Base-by-base conservation (phyloP, 2,329 filamentous ascomycete genomes). In the Lasiodiplodia citricola region DNA sequence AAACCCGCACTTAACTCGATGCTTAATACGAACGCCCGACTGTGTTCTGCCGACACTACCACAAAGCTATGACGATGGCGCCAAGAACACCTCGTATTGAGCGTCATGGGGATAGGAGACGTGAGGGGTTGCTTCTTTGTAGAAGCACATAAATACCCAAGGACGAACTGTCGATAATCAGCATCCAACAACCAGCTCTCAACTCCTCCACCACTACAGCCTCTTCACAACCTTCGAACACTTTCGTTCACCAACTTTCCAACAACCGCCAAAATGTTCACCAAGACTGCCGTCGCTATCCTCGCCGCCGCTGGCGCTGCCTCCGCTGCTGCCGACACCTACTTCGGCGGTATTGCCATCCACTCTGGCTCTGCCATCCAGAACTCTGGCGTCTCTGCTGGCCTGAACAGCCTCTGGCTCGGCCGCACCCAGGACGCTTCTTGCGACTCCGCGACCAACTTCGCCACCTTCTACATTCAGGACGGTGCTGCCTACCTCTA, bases 381-480 rank as follows among this genome's bases (percentile, higher is more conserved):
- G 72, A 83, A 83, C 70, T 70, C 77, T 25, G 57, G 67, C 41
- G 76, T 87, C 74, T 81, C 82, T 70, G 88, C 88, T 38, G 74
- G 80, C 6, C 70, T 77, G 65, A 76, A 77, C 74, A 79, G 78
- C 72, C 71, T 90, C 70, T 79, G 82, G 68, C 75, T 87, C 70
- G 79, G 82, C 35, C 50, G 47, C 51, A 71, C 78, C 6, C 84
- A 87, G 75, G 80, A 82, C 71, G 85, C 87, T 58, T 77, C 77
- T 37, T 90, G 88, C 72, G 76, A 78, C 54, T 70, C 72, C 51
- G 74, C 78, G 51, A 72, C 72, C 38, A 77, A 82, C 70, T 76
- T 73, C 44, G 87, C 86, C 62, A 86, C 83, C 51, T 87, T 90
- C 77, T 78, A 79, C 71, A 77, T 88, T 72, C 78, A 85, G 56